Evolutionary conservation across 148 eudicot species (phyloP), one percentile per base, ranked within the genome.

Genomic region (Silene latifolia): DNA sequence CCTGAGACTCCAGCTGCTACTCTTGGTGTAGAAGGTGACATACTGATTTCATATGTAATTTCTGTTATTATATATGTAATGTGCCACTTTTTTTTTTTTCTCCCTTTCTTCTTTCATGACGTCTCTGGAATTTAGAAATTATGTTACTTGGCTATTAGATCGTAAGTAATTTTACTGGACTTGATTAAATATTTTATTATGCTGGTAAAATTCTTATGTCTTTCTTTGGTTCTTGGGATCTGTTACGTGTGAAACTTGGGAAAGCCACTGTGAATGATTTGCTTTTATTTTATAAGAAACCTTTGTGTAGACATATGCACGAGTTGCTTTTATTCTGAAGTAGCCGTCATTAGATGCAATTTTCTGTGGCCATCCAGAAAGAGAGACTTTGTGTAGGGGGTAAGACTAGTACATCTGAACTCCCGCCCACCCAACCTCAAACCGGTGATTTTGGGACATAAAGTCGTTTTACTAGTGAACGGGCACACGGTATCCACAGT

Each of bases 21-120:
- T 71, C 82, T 75, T 76, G 92, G 82, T 73, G 96, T 90, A 81
- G 92, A 95, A 95, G 99, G 99, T 95, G 82, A 85, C 78, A 18
- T 81, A 18, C 71, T 67, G 67, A 76, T 59, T 47, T 54, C 10
- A 0, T 72, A 19, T 66, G 47, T 51, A 72, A 65, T 23, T 76
- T 13, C 39, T 47, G 69, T 56, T 72, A 14, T 59, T 35, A 47
- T 63, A 23, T 60, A 61, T 39, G 11, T 63, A 47, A 27, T 21
- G 53, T 74, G 65, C 71, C 15, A 35, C 42, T 27, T 27, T 3
- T 27, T 27, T 35, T 5, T 24, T 48, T 48, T 48, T 11, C 54
- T 72, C 56, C 24, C 47, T 42, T 60, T 27, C 73, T 69, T 27
- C 29, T 21, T 35, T 35, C 42, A 35, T 73, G 53, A 64, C 71